A percentile compares a stretch with the other conserved stretches of the same genome.
Evolutionary conservation across 2,329 filamentous ascomycete genomes (phyloP).

Genomic region (Endocalyx cinctus): DNA sequence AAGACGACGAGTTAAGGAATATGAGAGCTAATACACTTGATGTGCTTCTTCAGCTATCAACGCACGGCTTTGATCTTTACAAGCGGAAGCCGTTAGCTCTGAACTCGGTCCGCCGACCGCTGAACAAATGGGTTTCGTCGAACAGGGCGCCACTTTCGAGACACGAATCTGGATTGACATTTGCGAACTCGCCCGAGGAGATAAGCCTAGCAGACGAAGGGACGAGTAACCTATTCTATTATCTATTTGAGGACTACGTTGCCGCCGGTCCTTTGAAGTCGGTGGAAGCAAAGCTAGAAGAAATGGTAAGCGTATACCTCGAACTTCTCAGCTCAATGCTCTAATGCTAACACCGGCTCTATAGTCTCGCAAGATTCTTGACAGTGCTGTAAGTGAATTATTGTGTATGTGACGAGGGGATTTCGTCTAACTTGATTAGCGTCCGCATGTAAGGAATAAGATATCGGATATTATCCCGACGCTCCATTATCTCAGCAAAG

Average conservation of each 20-base stretch:
- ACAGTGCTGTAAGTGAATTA: conserved; percentile 26
- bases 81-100: conserved; percentile 37
- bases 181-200: conserved; percentile 8
- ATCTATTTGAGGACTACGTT: conserved; percentile 62
- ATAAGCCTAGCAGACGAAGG: conserved; percentile 37
- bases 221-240: conserved; percentile 60
- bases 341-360: conserved; percentile 12
- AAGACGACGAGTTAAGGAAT: conserved; percentile 23
- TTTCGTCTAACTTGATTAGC: conserved; percentile 14
- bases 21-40: conserved; percentile 35
- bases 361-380: conserved; percentile 31
- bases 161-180: conserved; percentile 16
- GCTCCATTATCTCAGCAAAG: conserved; percentile 56
- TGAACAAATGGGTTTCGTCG: conserved; percentile 35
- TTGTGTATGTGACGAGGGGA: too few relatives aligned
- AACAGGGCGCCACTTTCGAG: too few relatives aligned
- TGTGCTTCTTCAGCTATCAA: conserved; percentile 34
- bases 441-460: conserved; percentile 31
- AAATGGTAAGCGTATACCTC: conserved; percentile 38
- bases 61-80: conserved; percentile 31
- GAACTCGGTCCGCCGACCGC: conserved; percentile 31
- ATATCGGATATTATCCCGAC: conserved; percentile 51
- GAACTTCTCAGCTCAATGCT: too few relatives aligned
- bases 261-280: conserved; percentile 51
- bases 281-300: conserved; percentile 41